Percentiles rank a stretch among this genome's conserved stretches.
Evolutionary conservation across 2,329 filamentous ascomycete species (phyloP).

Genomic region (Aureobasidium uvarum): DNA sequence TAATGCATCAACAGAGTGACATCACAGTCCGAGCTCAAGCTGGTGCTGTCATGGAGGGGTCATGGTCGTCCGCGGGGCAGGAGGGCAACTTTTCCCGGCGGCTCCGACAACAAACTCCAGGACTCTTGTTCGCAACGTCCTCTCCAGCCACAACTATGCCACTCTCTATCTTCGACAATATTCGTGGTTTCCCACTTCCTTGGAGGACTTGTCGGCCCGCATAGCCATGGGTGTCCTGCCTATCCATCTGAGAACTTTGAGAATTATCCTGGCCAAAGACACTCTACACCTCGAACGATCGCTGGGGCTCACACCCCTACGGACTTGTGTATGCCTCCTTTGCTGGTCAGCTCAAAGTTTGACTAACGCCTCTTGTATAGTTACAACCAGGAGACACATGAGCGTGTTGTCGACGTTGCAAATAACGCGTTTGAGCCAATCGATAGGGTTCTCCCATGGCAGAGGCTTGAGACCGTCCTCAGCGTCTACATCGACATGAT

Average conservation of each 20-base stretch:
- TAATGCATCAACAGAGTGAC: slow-evolving; percentile 14
- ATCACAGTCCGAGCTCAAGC: slow-evolving; percentile 5
- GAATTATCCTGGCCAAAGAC: background rate
- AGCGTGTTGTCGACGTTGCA: background rate
- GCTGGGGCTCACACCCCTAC: background rate
- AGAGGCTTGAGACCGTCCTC: slow-evolving; percentile 1
- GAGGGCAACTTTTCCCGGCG: background rate
- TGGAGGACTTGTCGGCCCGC: background rate
- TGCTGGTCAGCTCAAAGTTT: too few species aligned
- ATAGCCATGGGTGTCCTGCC: background rate
- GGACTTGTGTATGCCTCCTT: background rate
- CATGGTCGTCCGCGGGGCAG: background rate
- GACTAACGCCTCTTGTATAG: background rate
- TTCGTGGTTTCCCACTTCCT: background rate
- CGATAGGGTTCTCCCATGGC: background rate
- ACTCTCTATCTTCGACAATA: background rate
- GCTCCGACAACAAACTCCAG: background rate
- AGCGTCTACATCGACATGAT: slow-evolving; percentile 9
- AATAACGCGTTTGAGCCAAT: background rate
- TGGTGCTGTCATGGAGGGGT: background rate
- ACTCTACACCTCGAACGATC: background rate
- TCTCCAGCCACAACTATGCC: background rate
- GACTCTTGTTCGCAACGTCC: background rate
- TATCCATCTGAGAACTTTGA: background rate
- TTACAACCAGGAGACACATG: slow-evolving; percentile 7